A percentile compares a stretch with the other conserved stretches of the same genome.
Evolutionary conservation across 2,329 filamentous ascomycete genomes (phyloP).

Genomic region (Exophiala aquamarina): DNA sequence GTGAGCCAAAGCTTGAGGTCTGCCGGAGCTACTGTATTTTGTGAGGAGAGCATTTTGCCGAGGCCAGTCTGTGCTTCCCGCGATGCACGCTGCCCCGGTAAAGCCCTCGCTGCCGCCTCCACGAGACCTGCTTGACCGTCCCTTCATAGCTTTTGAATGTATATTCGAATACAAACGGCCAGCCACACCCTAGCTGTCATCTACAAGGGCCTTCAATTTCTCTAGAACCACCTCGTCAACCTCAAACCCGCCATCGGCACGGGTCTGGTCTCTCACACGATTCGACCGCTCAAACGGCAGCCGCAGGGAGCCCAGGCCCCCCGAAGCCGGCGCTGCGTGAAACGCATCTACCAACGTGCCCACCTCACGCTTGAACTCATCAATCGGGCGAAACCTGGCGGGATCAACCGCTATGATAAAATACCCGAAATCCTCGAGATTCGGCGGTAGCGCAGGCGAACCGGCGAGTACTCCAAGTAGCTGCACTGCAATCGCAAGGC

Average conservation of each 20-base stretch:
- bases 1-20: too few relatives aligned
- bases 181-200: background rate
- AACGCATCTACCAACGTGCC: background rate
- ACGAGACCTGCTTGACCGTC: too few relatives aligned
- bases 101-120: too few relatives aligned
- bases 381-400: slow-evolving; percentile 14
- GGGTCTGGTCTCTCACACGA: background rate
- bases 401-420: slow-evolving; percentile 19
- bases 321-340: background rate
- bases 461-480: slow-evolving; percentile 16
- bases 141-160: too few relatives aligned
- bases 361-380: slow-evolving; percentile 19
- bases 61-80: too few relatives aligned
- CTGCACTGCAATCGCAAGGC: slow-evolving; percentile 18
- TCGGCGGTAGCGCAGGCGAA: slow-evolving; percentile 13
- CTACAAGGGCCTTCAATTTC: background rate
- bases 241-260: background rate
- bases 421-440: slow-evolving; percentile 15
- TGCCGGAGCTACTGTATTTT: too few relatives aligned
- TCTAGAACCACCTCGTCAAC: background rate
- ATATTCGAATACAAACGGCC: too few relatives aligned
- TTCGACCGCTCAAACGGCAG: background rate
- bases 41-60: too few relatives aligned
- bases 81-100: too few relatives aligned
- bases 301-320: background rate